Evolutionary conservation across 164 flowering plant species (phyloP), one percentile per base, ranked within the genome.

Genomic region (Magnolia changhungtana): DNA sequence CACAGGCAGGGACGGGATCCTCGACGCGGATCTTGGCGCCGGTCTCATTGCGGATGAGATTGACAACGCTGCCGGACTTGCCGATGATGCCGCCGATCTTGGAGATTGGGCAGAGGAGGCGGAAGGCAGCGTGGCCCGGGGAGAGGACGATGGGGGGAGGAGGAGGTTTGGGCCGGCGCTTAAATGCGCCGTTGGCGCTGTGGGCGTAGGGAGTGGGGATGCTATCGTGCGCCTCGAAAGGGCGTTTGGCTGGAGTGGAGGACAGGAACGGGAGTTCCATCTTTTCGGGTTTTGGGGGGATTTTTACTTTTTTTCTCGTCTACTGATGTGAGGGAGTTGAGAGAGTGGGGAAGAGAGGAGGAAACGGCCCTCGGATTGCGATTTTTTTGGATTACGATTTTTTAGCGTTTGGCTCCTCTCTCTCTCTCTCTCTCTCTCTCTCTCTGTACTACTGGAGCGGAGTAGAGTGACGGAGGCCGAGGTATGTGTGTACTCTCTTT

Each of bases 11-110:
- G 1, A 79, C 81, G 8, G 92, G 76, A 0, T 90, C 91, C 63
- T 90, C 91, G 24, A 93, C 80, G 7, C 92, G 90, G 81, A 95
- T 90, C 78, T 80, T 89, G 18, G 95, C 80, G 3, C 84, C 85
- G 74, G 98, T 93, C 9, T 85, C 80, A 50, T 80, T 83, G 83
- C 86, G 94, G 49, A 93, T 83, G 27, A 81, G 87, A 74, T 88
- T 86, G 84, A 95, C 86, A 23, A 84, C 68, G 50, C 73, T 27
- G 61, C 98, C 98, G 45, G 95, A 84, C 81, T 89, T 93, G 0
- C 98, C 98, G 61, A 95, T 95, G 67, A 95, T 84, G 63, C 89
- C 91, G 69, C 97, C 96, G 72, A 90, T 77, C 50, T 86, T 88
- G 3, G 98, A 84, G 8, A 78, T 80, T 77, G 85, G 93, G 88